A percentile compares a stretch with the other conserved stretches of the same genome.
Evolutionary conservation across 176 grass and related monocot species (phyloP).

Genomic region (Ampelocalamus luodianensis): DNA sequence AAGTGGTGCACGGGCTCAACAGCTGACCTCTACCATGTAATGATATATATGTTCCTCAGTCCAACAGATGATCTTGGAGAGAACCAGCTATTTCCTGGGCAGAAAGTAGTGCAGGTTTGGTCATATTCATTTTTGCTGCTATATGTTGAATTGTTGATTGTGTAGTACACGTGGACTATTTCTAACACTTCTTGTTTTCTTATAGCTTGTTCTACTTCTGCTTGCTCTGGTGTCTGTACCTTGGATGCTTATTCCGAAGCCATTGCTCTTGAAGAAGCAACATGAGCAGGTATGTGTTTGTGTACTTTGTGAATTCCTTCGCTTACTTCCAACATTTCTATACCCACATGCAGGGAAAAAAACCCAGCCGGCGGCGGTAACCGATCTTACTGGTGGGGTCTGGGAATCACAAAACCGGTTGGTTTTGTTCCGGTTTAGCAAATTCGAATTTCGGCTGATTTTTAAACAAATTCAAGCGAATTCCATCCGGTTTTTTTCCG

Average conservation of each 20-base stretch:
- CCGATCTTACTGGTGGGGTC: too few species aligned
- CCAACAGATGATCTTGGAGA: slow-evolving; percentile 66
- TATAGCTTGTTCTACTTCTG: slow-evolving; percentile 73
- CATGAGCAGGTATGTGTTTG: slow-evolving; percentile 60
- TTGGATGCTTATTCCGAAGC: slow-evolving; percentile 97
- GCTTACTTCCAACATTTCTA: neutral
- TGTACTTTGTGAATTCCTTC: neutral
- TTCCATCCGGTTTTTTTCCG: too few species aligned
- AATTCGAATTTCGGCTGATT: too few species aligned
- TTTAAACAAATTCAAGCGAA: too few species aligned
- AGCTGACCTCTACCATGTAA: slow-evolving; percentile 90
- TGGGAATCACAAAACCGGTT: too few species aligned
- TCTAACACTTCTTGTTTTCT: slow-evolving; percentile 33
- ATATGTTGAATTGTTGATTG: slow-evolving; percentile 7
- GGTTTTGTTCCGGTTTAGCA: too few species aligned
- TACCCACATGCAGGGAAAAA: too few species aligned
- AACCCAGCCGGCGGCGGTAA: too few species aligned
- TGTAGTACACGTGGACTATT: neutral
- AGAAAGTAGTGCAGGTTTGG: slow-evolving; percentile 84
- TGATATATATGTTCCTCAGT: slow-evolving; percentile 74
- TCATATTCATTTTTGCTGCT: slow-evolving; percentile 8
- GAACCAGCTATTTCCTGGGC: slow-evolving; percentile 88
- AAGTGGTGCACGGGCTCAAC: slow-evolving; percentile 94
- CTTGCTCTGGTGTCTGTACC: slow-evolving; percentile 91
- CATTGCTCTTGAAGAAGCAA: slow-evolving; percentile 80